Percentiles rank a stretch among this genome's conserved stretches.
Conservation (phyloP, 208 protist genomes). For the Leishmania amazonensis region DNA sequence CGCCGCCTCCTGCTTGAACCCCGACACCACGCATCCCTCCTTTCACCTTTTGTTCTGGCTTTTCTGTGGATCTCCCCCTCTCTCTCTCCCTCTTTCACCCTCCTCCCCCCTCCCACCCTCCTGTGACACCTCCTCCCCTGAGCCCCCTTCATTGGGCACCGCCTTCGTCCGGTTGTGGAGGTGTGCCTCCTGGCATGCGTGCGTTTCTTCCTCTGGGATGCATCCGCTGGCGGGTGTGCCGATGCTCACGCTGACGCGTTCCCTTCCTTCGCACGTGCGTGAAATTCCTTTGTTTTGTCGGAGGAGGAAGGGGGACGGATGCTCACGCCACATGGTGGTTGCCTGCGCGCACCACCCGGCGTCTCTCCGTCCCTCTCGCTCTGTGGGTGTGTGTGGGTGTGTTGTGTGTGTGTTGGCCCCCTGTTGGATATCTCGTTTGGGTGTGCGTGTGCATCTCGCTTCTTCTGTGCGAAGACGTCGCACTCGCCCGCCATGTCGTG, state of each 20-base stretch:
- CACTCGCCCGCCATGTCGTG: not conserved
- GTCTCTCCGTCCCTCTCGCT: not conserved
- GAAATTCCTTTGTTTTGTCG: not conserved
- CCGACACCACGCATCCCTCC: not conserved
- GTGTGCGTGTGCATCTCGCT: not conserved
- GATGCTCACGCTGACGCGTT: too few relatives aligned
- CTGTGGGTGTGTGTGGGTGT: not conserved
- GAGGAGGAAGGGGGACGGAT: too few relatives aligned
- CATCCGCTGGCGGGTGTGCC: too few relatives aligned
- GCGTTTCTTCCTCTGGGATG: not conserved
- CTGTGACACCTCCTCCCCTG: too few relatives aligned
- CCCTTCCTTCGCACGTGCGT: too few relatives aligned
- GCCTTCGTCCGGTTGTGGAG: not conserved
- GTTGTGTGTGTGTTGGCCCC: not conserved
- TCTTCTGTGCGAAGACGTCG: too few relatives aligned
- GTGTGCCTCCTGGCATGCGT: too few relatives aligned
- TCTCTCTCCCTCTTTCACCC: not conserved
- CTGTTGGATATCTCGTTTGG: not conserved
- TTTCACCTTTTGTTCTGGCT: not conserved
- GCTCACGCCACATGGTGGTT: too few relatives aligned
- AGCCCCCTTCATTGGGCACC: not conserved
- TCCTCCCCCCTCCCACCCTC: not conserved
- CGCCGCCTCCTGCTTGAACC: not conserved
- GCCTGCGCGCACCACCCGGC: too few relatives aligned
- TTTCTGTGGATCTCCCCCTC: not conserved